Base-by-base conservation (phyloP, 306 rosid species). In the Dalbergia cultrata region DNA sequence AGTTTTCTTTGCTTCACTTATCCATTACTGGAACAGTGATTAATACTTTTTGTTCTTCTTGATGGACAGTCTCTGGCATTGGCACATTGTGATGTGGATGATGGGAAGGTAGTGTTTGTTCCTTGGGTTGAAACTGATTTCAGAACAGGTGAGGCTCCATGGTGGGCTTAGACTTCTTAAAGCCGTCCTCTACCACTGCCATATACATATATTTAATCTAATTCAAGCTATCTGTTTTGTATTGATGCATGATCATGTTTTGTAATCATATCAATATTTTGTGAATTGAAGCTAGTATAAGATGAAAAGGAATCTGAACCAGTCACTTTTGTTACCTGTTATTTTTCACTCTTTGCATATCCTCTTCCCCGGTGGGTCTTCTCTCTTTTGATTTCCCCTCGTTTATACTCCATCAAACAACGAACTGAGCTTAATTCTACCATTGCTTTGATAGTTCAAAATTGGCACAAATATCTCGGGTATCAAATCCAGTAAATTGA, bases 81-180 rank as follows among this genome's bases (percentile, higher is more conserved):
- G 89, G 97, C 91, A 10, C 97, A 92, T 76, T 88, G 89, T 71
- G 97, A 92, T 81, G 9, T 86, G 17, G 97, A 90, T 44, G 89
- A 87, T 13, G 98, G 98, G 72, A 93, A 93, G 89, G 97, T 91
- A 0, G 60, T 90, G 79, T 93, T 93, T 77, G 98, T 93, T 58
- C 98, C 93, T n/a, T 93, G 98, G 98, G 89, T 86, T 52, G 98
- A 93, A 90, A 93, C 98, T 1, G 98, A 93, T 74, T 93, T 93
- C 88, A 93, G 98, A 90, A 93, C 97, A 45, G 98, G 94, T 49
- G 97, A 88, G 0, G 82, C 76, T 85, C 98, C 98, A 80, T 93
- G 98, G 97, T 93, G 98, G 98, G 57, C 98, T 81, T 93, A 75
- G 83, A 80, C 67, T 72, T 56, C 22, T 67, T 37, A 50, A 73